Base-by-base conservation (phyloP, 306 rosid species). In the Cicer chorassanicum region DNA sequence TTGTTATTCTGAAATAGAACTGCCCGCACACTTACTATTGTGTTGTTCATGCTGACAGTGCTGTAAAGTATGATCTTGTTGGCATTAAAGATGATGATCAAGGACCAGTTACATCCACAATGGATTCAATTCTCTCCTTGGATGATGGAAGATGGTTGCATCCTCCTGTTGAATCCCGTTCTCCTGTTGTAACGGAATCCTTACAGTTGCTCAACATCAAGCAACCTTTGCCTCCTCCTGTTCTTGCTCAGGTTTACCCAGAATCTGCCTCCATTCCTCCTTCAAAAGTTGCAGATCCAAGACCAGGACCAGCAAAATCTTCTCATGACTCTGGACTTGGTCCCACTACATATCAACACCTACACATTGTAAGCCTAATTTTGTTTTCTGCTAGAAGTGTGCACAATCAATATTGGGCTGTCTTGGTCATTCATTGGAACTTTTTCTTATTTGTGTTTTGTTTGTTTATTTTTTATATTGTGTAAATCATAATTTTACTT, bases 221-320 rank as follows among this genome's bases (percentile, higher is more conserved):
- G 80, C 99, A 95, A 83, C 99, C 98, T 72, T 68, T 87, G 73
- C 92, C 96, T 57, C 99, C 98, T 38, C 97, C 93, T 64, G 96
- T 95, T 75, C 98, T 95, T 88, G 99, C 98, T 64, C 88, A 77
- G 68, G 74, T 95, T 60, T 87, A 87, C 72, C 91, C 83, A 34
- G 88, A 84, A n/a, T 41, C 8, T 70, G 34, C 87, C 34, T 82
- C 86, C 16, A 88, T 92, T 82, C 97, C 91, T 79, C 96, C 91
- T 74, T 89, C 99, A 73, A 89, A 85, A 86, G 98, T 95, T 84
- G 99, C 98, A 60, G 99, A 95, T 83, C 99, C 99, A 74, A 92
- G 97, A 75, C 99, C 99, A 69, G 99, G 98, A 68, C 88, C 87
- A 13, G 87, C 93, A 70, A 89, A 76, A 57, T 83, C 90, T 68